Percentiles rank a stretch among this genome's conserved stretches.
These are phyloP conservation scores for Pichia sp. DNA, from an alignment of 1,139 yeast species.

Conservation along the genomic window DNA sequence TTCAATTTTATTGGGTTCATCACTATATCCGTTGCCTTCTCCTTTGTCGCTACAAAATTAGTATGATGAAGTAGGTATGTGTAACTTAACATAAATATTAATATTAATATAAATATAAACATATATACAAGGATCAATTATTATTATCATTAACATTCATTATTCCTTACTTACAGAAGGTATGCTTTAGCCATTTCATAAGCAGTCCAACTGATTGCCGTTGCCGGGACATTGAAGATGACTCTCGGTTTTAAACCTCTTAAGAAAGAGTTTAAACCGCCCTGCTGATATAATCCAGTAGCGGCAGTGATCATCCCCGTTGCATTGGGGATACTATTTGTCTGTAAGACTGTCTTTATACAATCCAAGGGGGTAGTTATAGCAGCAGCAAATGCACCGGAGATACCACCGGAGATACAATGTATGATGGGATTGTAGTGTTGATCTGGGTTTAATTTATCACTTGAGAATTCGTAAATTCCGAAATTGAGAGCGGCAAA, in stretches of 20 bases:
- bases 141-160: background rate
- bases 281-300: conserved; percentile 52
- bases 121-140: background rate
- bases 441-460: conserved; percentile 69
- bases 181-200: conserved; percentile 94
- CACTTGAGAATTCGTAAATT: conserved; percentile 78
- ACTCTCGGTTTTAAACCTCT: conserved; percentile 91
- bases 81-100: background rate
- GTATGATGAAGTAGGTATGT: background rate
- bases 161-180: conserved; percentile 21
- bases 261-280: conserved; percentile 66
- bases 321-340: conserved; percentile 55
- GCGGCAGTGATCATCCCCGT: conserved; percentile 72
- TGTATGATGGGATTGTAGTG: conserved; percentile 85
- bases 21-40: conserved; percentile 73
- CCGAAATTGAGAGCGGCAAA: conserved; percentile 95
- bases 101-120: conserved; percentile 15
- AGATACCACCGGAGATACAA: conserved; percentile 89
- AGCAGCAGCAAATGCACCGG: conserved; percentile 97
- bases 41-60: conserved; percentile 65
- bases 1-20: conserved; percentile 75
- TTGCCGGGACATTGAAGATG: conserved; percentile 89
- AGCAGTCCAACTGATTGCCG: conserved; percentile 98
- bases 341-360: conserved; percentile 85
- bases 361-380: conserved; percentile 94